Base-by-base conservation (phyloP, 2,329 filamentous ascomycete species). In the Penicillium oxalicum region DNA sequence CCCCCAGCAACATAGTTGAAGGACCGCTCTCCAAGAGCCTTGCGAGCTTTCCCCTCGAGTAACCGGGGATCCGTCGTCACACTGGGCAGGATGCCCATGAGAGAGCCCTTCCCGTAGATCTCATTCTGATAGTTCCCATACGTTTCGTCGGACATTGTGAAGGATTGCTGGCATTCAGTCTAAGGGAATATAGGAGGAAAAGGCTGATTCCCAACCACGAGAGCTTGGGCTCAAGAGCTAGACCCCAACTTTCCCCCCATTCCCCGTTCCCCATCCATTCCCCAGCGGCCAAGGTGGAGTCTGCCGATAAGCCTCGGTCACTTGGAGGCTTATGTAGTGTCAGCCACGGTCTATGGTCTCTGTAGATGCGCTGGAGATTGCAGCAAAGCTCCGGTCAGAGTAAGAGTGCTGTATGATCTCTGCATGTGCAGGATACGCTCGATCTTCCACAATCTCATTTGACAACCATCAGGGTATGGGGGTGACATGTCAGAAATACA, bases 1-100 rank as follows among this genome's bases (percentile, higher is more conserved):
- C 79, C 80, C n/a, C 82, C 81, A 12, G 75, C 70, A 25, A 84
- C 76, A 66, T 85, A 86, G 52, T 78, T 78, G 61, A 77, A 84
- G 6, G 75, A 70, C 9, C 73, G 70, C 2, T 67, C 63, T 18
- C 67, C 64, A 65, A 84, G 71, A 11, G 62, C 65, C 46, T 74
- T 66, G 44, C 69, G 70, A 2, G 82, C 82, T 56, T 81, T 75
- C 27, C 73, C 70, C 57, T 83, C 76, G 3, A 84, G 71, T 45
- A 72, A 71, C 53, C 77, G 79, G 5, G 80, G 77, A 46, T 84
- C 76, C 2, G 81, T 84, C 0, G 80, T 83, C 39, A 82, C 74
- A 28, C 69, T 65, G 9, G 80, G 79, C 12, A 71, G 62, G 39
- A 70, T 61, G 45, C 74, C 71, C 38, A 70, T 63, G 11, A 81